These are phyloP conservation scores for Oryza meyeriana DNA, from an alignment of 176 grass and related monocot genomes.

Conservation along the genomic window DNA sequence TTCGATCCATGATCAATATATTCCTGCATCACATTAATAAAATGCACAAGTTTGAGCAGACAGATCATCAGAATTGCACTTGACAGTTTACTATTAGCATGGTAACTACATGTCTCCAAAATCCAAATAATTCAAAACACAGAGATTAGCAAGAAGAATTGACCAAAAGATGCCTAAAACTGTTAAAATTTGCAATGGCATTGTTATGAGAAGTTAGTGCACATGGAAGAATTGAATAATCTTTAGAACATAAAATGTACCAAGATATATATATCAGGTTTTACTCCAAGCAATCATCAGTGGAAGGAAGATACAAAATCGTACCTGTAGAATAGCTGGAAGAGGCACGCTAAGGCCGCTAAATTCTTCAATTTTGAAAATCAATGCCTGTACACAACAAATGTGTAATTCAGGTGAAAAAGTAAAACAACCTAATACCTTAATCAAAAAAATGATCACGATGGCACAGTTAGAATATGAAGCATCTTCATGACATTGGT, in stretches of 20 bases:
- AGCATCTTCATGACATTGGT: neutral
- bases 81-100: neutral
- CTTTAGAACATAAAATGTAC: neutral
- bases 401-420: slow-evolving; percentile 16
- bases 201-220: neutral
- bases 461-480: neutral
- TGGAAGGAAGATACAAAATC: neutral
- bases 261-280: neutral
- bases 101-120: too few species aligned
- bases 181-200: neutral
- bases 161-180: neutral
- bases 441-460: neutral
- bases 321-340: slow-evolving; percentile 93
- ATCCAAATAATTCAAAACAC: neutral
- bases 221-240: neutral
- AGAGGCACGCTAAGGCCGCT: slow-evolving; percentile 66
- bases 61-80: neutral
- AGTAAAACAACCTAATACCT: slow-evolving; percentile 5
- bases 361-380: slow-evolving; percentile 91
- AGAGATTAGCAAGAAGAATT: neutral
- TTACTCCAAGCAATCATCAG: neutral
- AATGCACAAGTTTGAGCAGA: slow-evolving; percentile 12
- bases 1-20: slow-evolving; percentile 90
- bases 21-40: slow-evolving; percentile 60
- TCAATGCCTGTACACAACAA: slow-evolving; percentile 62